Evolutionary conservation across 2,329 filamentous ascomycete species (phyloP).

Genomic region (Exophiala xenobiotica): DNA sequence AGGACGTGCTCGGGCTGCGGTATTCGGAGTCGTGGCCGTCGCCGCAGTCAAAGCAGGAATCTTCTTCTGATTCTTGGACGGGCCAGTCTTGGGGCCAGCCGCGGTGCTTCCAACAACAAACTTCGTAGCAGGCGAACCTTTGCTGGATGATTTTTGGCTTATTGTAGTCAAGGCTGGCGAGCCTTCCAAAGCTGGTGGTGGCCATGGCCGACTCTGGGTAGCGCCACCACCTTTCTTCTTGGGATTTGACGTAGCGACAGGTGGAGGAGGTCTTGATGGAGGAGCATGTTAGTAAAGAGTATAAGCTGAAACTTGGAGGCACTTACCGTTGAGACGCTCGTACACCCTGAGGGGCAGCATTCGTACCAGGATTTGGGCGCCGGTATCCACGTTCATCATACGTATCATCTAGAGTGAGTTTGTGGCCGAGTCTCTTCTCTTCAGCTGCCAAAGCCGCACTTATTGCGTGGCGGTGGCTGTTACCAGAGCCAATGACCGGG

Average conservation of each 20-base stretch:
- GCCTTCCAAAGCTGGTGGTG: constrained; percentile 12
- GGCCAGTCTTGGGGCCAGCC: not conserved
- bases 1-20: not conserved
- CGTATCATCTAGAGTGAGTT: constrained; percentile 12
- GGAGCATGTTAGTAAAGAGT: not conserved
- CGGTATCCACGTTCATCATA: constrained; percentile 5
- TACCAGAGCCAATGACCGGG: constrained; percentile 31
- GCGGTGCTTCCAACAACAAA: not conserved
- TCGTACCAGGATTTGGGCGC: not conserved
- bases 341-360: not conserved
- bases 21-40: not conserved
- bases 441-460: constrained; percentile 5
- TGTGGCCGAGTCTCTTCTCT: constrained; percentile 3
- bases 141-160: not conserved
- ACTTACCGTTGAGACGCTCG: not conserved
- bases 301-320: not conserved
- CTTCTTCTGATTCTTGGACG: not conserved
- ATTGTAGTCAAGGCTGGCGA: not conserved
- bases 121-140: not conserved
- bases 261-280: not conserved
- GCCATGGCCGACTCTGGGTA: constrained; percentile 12
- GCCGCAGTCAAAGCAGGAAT: not conserved
- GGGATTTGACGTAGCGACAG: not conserved
- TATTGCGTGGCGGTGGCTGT: constrained; percentile 18
- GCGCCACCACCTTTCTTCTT: not conserved